These are phyloP conservation scores for Aschersonia sp. DNA, from an alignment of 2,329 filamentous ascomycete species.

Conservation along the genomic window DNA sequence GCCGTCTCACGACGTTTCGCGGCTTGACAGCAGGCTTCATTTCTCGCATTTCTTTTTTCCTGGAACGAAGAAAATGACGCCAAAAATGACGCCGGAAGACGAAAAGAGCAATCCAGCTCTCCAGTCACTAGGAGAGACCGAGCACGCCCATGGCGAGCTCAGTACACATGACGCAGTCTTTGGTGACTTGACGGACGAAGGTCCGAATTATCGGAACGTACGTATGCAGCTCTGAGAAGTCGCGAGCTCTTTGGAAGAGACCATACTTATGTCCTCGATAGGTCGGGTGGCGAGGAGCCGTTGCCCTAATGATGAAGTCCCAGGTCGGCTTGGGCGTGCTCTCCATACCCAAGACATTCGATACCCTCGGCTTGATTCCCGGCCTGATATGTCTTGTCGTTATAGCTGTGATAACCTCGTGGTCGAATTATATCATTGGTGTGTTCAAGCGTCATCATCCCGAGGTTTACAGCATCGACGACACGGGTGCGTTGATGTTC, in stretches of 20 bases:
- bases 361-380: slow-evolving; percentile 30
- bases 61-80: background rate
- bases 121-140: background rate
- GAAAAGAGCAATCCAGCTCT: background rate
- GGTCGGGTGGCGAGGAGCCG: slow-evolving; percentile 28
- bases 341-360: slow-evolving; percentile 29
- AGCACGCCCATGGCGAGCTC: background rate
- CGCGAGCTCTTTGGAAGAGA: background rate
- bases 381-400: slow-evolving; percentile 26
- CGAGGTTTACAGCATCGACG: slow-evolving; percentile 38
- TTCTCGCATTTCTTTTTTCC: background rate
- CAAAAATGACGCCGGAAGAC: background rate
- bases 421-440: slow-evolving; percentile 32
- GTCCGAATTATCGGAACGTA: slow-evolving; percentile 17
- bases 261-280: slow-evolving; percentile 3
- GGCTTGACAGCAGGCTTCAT: background rate
- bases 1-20: too few species aligned
- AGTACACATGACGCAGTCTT: slow-evolving; percentile 14
- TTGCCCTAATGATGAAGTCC: slow-evolving; percentile 30
- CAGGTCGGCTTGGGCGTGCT: slow-evolving; percentile 31
- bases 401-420: slow-evolving; percentile 28
- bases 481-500: slow-evolving; percentile 33
- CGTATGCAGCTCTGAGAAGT: slow-evolving; percentile 1
- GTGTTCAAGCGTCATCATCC: slow-evolving; percentile 35
- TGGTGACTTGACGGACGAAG: slow-evolving; percentile 14